Percentiles rank a stretch among this genome's conserved stretches.
Evolutionary conservation across 257 asterid species (phyloP).

Genomic region (Schizonepeta tenuifolia): DNA sequence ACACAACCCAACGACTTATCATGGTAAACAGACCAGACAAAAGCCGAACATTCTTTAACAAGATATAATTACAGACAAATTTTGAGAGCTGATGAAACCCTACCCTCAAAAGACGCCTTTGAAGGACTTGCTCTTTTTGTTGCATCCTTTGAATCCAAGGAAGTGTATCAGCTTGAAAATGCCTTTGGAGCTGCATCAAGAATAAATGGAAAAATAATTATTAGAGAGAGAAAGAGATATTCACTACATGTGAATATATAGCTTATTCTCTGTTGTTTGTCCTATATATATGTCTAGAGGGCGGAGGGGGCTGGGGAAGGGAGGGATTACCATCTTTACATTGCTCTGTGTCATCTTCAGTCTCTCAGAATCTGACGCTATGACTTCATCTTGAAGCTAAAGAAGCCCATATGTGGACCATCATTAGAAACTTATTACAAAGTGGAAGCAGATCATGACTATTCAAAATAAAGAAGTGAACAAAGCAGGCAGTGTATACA

Average conservation of each 20-base stretch:
- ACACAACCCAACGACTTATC: not conserved
- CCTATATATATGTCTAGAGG: not conserved
- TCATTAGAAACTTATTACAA: slow-evolving; percentile 27
- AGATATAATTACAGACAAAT: slow-evolving; percentile 20
- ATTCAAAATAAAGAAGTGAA: slow-evolving; percentile 30
- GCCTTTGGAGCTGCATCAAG: slow-evolving; percentile 82
- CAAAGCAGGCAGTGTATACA: not conserved
- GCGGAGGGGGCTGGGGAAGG: slow-evolving; percentile 22
- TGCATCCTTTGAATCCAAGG: slow-evolving; percentile 92
- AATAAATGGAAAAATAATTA: slow-evolving; percentile 17
- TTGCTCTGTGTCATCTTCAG: slow-evolving; percentile 81
- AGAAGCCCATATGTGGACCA: slow-evolving; percentile 33
- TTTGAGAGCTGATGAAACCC: slow-evolving; percentile 24
- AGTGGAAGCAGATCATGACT: slow-evolving; percentile 18
- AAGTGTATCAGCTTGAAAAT: slow-evolving; percentile 86
- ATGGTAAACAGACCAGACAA: slow-evolving; percentile 25
- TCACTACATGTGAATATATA: not conserved
- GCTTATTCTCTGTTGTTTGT: not conserved
- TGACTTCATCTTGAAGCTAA: slow-evolving; percentile 96
- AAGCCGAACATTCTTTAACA: not conserved
- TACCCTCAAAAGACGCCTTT: slow-evolving; percentile 92
- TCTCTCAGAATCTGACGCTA: slow-evolving; percentile 91
- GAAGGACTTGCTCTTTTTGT: slow-evolving; percentile 93
- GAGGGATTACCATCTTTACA: slow-evolving; percentile 73
- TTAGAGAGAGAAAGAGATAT: not conserved